These are phyloP conservation scores for Backusella sp. DNA, from an alignment of 192 early-diverging fungal genomes.

Conservation along the genomic window DNA sequence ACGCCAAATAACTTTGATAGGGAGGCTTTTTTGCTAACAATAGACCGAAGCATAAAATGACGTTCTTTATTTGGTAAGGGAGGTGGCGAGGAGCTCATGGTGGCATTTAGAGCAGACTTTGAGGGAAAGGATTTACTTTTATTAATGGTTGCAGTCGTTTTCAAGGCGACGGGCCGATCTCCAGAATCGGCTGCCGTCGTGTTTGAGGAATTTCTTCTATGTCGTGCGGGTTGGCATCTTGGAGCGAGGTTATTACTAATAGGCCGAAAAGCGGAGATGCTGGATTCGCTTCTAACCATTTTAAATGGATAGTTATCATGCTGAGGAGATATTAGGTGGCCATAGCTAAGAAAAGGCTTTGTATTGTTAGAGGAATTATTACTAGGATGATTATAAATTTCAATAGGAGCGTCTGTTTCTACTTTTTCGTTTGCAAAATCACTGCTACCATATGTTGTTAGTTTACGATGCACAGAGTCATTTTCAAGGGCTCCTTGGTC, in stretches of 20 bases:
- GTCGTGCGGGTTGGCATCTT: neutral
- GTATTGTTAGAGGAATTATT: neutral
- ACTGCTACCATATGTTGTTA: neutral
- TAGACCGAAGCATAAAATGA: constrained; percentile 25
- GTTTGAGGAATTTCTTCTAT: neutral
- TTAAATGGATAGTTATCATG: neutral
- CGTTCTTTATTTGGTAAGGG: constrained; percentile 18
- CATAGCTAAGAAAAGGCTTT: neutral
- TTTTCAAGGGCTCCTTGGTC: constrained; percentile 1
- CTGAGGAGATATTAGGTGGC: neutral
- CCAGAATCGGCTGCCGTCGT: neutral
- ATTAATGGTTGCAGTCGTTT: neutral
- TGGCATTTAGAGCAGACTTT: neutral
- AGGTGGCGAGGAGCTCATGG: neutral
- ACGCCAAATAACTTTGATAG: constrained; percentile 26
- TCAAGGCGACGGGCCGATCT: neutral
- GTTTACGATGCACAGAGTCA: neutral
- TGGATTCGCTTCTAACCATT: constrained; percentile 25
- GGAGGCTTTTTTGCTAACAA: constrained; percentile 32
- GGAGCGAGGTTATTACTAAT: constrained; percentile 33
- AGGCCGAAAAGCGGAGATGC: constrained; percentile 27
- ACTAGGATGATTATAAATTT: neutral
- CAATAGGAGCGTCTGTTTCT: neutral
- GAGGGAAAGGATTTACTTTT: constrained; percentile 16
- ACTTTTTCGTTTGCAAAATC: constrained; percentile 11